Evolutionary conservation across 192 early-diverging fungal species (phyloP).

Genomic region (Dispira parvispora): DNA sequence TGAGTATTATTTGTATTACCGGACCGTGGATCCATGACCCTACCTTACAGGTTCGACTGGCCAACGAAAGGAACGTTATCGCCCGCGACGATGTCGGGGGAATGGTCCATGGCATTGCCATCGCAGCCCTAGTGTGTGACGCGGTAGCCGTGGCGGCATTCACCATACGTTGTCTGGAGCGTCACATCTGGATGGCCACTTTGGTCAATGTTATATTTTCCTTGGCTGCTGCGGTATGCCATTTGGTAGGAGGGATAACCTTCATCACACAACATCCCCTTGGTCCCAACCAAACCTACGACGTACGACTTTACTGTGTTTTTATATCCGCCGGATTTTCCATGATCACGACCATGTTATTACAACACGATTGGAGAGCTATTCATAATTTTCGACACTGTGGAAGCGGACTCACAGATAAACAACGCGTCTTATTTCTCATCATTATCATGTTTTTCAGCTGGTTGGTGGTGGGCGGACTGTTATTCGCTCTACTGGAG

Average conservation of each 20-base stretch:
- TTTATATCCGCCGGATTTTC: conserved; percentile 6
- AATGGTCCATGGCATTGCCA: not conserved
- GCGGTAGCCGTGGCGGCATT: not conserved
- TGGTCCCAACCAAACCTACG: not conserved
- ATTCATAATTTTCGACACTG: conserved; percentile 4
- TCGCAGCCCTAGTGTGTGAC: not conserved
- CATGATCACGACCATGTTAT: not conserved
- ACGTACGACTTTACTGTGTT: not conserved
- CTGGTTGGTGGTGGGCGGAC: not conserved
- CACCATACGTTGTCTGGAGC: not conserved
- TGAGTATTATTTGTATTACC: not conserved
- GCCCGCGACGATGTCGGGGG: not conserved
- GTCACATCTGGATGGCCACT: not conserved
- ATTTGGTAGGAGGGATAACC: not conserved
- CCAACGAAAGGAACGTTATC: no score
- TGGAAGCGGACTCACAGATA: conserved; percentile 9
- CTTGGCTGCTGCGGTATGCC: conserved; percentile 2
- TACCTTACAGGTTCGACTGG: no score
- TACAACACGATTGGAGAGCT: conserved; percentile 5
- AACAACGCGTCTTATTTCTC: conserved; percentile 8
- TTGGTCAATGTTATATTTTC: not conserved
- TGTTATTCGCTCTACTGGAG: conserved; percentile 1
- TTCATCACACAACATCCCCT: not conserved
- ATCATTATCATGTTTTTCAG: not conserved
- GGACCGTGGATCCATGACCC: no score